These are phyloP conservation scores for Amauroascus niger DNA, from an alignment of 2,329 filamentous ascomycete species.

Conservation along the genomic window DNA sequence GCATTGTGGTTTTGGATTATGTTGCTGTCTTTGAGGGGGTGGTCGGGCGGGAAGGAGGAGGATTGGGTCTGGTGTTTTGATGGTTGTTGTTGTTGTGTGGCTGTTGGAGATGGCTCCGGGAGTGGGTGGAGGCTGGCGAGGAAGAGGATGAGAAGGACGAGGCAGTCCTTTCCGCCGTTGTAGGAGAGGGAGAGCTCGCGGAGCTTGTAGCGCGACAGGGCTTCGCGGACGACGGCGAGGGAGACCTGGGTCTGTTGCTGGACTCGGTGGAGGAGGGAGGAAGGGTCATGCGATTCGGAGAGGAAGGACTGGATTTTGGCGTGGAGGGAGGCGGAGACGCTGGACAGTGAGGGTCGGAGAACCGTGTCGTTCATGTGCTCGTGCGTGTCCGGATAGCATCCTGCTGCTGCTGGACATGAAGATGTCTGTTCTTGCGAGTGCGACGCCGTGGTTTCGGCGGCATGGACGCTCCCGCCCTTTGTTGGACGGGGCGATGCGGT, in stretches of 20 bases:
- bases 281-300: conserved; percentile 46
- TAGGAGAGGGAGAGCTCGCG: conserved; percentile 81
- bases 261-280: conserved; percentile 49
- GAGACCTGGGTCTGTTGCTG: conserved; percentile 67
- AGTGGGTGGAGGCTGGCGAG: conserved; percentile 50
- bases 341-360: conserved; percentile 32
- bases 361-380: not conserved
- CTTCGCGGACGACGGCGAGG: conserved; percentile 63
- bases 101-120: not conserved
- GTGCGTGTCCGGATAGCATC: not conserved
- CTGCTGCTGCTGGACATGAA: not conserved
- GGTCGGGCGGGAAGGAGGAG: not conserved
- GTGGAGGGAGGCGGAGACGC: conserved; percentile 58
- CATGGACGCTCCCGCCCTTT: not conserved
- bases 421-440: not conserved
- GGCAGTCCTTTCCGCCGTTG: conserved; percentile 96
- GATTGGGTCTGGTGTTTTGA: too few relatives aligned
- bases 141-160: conserved; percentile 81
- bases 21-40: not conserved
- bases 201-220: conserved; percentile 65
- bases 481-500: not conserved
- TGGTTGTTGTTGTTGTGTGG: too few relatives aligned
- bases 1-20: not conserved
- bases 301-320: conserved; percentile 55
- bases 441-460: not conserved